A percentile compares a stretch with the other conserved stretches of the same genome.
Evolutionary conservation across 805 yeast species (phyloP).

Genomic region (Suhomyces sp.): DNA sequence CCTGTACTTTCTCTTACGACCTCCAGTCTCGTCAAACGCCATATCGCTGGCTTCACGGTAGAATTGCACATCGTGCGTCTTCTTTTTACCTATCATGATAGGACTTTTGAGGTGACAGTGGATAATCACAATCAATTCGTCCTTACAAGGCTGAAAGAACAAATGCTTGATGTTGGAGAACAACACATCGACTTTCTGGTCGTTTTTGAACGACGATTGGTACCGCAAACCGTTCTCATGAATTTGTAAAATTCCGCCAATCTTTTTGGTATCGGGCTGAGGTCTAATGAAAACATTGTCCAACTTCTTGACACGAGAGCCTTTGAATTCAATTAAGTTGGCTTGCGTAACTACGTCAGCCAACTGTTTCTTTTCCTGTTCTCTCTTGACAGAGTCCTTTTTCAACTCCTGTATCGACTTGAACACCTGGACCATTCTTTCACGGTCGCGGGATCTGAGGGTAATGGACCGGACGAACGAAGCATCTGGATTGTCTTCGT

Average conservation of each 20-base stretch:
- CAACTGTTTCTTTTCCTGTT: constrained; percentile 82
- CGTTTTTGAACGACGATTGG: constrained; percentile 79
- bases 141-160: constrained; percentile 94
- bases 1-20: constrained; percentile 78
- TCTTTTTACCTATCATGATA: constrained; percentile 91
- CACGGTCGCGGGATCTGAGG: constrained; percentile 84
- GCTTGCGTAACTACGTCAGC: constrained; percentile 96
- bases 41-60: constrained; percentile 96
- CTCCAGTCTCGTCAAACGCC: constrained; percentile 96
- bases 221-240: constrained; percentile 96
- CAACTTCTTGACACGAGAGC: constrained; percentile 80
- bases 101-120: constrained; percentile 93
- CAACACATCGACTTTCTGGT: constrained; percentile 82
- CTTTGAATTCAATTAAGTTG: constrained; percentile 73
- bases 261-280: constrained; percentile 94
- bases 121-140: constrained; percentile 86
- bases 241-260: constrained; percentile 84
- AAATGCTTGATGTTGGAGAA: constrained; percentile 90
- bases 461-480: constrained; percentile 85
- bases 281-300: constrained; percentile 92
- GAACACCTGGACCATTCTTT: constrained; percentile 85
- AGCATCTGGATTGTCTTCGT: constrained; percentile 83
- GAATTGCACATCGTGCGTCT: constrained; percentile 92
- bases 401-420: constrained; percentile 89
- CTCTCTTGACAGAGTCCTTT: constrained; percentile 86